Evolutionary conservation across 2,329 filamentous ascomycete species (phyloP).

Genomic region (Ceratocystis huliohia): DNA sequence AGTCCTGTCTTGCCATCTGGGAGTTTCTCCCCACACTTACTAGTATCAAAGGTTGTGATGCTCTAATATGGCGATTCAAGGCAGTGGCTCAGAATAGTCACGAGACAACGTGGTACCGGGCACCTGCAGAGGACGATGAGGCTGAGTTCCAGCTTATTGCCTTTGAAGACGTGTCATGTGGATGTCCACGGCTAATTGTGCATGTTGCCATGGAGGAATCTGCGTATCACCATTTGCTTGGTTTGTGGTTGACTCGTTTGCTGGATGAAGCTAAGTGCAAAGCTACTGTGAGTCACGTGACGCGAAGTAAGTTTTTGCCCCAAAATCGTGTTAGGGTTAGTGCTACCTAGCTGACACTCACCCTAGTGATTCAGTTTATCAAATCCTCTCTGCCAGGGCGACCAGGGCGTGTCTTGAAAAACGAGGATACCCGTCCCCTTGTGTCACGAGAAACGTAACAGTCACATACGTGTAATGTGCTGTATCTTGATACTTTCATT

Average conservation of each 20-base stretch:
- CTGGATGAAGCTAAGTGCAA: not conserved
- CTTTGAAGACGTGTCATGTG: constrained; percentile 4
- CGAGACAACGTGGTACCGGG: not conserved
- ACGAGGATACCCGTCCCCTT: not conserved
- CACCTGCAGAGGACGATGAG: not conserved
- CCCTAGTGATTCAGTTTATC: not conserved
- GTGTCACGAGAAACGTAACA: not conserved
- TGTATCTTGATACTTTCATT: not conserved
- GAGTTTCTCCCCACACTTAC: not conserved
- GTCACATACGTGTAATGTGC: not conserved
- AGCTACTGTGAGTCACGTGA: not conserved
- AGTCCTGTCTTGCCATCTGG: not conserved
- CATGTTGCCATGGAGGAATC: not conserved
- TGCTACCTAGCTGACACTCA: not conserved
- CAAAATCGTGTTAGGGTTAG: not conserved
- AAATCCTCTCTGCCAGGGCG: not conserved
- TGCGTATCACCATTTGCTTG: not conserved
- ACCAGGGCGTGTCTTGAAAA: not conserved
- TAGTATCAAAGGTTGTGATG: not conserved
- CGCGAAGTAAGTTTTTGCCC: not conserved
- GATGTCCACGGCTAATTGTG: not conserved
- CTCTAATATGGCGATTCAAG: not conserved
- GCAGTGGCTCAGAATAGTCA: not conserved
- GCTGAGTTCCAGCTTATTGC: not conserved
- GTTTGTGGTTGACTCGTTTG: constrained; percentile 2